Evolutionary conservation across 2,329 filamentous ascomycete genomes (phyloP), one percentile per base, ranked within the genome.

Genomic region (Colletotrichum navitas): DNA sequence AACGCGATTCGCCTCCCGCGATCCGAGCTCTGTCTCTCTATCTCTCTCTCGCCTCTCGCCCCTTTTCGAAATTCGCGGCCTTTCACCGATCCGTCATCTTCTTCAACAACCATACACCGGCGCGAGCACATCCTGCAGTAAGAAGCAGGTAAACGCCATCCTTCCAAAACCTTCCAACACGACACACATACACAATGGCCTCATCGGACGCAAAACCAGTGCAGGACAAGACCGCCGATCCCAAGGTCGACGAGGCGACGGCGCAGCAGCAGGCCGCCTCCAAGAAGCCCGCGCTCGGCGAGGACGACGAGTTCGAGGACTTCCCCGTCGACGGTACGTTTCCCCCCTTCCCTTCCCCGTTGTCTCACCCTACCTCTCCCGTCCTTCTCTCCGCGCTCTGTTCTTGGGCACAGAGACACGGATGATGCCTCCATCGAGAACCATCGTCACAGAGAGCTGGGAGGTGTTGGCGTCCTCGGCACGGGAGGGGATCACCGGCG

Each of bases 231-330:
- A 83, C 45, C 39, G 55, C 66, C 7, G 80, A 85, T 78, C 70
- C 76, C 51, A 81, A 82, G 78, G 78, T 85, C 82, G 81, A 83
- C 73, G 80, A 83, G 70, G 84, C 87, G 76, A 85, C 86, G 75
- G 85, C 90, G 78, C 85, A 90, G 79, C 92, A 92, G 82, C 86
- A 90, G 70, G 82, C 86, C 66, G 85, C 66, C 24, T 58, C 66
- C 32, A 69, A 69, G 66, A 72, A 69, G 60, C 77, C 91, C 43
- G 89, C 93, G 70, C 88, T 98, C 36, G 96, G 97, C 82, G 96
- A 99, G 82, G 96, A 99, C 80, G 96, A 99, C 82, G 96, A 99
- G 85, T 99, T 99, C 79, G 96, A 99, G 81, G 96, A 99, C 82
- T 99, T 99, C 79, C 96, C 96, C 34, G 93, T 97, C 68, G 95